Conservation (phyloP, 2,329 filamentous ascomycete genomes). For the Fusarium continuum region DNA sequence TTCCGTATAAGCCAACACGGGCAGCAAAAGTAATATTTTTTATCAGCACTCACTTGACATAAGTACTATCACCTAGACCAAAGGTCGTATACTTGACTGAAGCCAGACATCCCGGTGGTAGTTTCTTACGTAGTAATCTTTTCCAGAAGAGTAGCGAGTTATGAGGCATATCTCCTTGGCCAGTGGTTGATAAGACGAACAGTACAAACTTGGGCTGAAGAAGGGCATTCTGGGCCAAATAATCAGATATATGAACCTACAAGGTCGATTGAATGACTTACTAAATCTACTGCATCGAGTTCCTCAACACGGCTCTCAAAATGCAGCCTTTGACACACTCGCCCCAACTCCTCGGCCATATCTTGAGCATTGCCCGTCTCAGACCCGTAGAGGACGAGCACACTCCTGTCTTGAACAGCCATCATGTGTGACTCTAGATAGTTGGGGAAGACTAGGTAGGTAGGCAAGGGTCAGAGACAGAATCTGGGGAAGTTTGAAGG, state of each 20-base stretch:
- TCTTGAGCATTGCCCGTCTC: conserved; percentile 96
- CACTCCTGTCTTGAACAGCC: conserved; percentile 49
- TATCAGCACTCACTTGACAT: conserved; percentile 75
- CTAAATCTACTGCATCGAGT: conserved; percentile 78
- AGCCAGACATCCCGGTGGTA: conserved; percentile 74
- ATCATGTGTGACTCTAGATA: conserved; percentile 28
- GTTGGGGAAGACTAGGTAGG: neutral
- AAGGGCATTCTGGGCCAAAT: conserved; percentile 58
- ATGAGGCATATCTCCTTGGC: conserved; percentile 89
- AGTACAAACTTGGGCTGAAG: conserved; percentile 68
- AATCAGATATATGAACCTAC: conserved; percentile 9
- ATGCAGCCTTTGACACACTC: conserved; percentile 77
- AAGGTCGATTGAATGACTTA: conserved; percentile 56
- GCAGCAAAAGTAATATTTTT: neutral
- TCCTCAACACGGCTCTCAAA: conserved; percentile 81
- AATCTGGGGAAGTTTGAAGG: neutral
- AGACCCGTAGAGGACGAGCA: conserved; percentile 87
- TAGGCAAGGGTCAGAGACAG: too few species aligned
- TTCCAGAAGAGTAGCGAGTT: conserved; percentile 89
- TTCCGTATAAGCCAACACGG: neutral
- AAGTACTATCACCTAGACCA: conserved; percentile 93
- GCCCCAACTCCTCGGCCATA: conserved; percentile 83
- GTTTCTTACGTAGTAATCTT: conserved; percentile 79
- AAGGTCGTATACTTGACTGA: conserved; percentile 82
- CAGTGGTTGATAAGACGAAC: conserved; percentile 89